phyloP scores from a whole-genome alignment of 2,329 filamentous ascomycete genomes.

The Paecilomyces formosus region DNA sequence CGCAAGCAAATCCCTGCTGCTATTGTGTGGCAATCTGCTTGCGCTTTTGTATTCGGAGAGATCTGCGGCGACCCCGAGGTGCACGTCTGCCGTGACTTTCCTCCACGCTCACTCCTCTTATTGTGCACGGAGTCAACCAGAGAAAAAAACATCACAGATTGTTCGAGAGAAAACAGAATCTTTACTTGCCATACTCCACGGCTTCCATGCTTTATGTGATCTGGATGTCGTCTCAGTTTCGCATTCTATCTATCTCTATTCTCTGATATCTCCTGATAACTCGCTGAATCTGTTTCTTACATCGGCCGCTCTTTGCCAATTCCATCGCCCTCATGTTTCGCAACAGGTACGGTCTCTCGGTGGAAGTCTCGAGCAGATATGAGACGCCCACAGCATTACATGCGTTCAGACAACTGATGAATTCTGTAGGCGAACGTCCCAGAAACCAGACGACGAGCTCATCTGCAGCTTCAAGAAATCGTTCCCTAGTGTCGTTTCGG shows the following conservation, averaged over 20 bases:
- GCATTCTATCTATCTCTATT: constrained; percentile 10
- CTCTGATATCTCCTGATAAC: constrained; percentile 6
- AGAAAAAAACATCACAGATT: not conserved
- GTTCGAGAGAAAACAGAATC: not conserved
- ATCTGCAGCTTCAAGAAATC: constrained; percentile 75
- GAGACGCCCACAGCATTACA: not conserved
- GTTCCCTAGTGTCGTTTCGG: constrained; percentile 65
- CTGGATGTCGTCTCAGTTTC: constrained; percentile 6
- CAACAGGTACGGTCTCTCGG: constrained; percentile 35
- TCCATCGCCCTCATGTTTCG: constrained; percentile 34
- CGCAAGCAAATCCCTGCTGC: not conserved
- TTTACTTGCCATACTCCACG: not conserved
- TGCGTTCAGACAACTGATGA: not conserved
- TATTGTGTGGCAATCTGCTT: not conserved
- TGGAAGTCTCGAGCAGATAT: not conserved
- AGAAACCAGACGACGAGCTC: constrained; percentile 80
- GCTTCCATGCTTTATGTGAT: not conserved
- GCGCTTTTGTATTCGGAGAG: not conserved
- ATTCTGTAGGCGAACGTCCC: constrained; percentile 58
- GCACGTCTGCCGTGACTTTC: not conserved
- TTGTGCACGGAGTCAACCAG: not conserved
- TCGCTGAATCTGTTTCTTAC: not conserved
- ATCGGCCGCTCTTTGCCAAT: constrained; percentile 3
- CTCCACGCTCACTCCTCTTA: not conserved
- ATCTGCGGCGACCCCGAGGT: not conserved